Evolutionary conservation across 1,139 yeast species (phyloP).

Genomic region (Magnusiomyces clavatus): DNA sequence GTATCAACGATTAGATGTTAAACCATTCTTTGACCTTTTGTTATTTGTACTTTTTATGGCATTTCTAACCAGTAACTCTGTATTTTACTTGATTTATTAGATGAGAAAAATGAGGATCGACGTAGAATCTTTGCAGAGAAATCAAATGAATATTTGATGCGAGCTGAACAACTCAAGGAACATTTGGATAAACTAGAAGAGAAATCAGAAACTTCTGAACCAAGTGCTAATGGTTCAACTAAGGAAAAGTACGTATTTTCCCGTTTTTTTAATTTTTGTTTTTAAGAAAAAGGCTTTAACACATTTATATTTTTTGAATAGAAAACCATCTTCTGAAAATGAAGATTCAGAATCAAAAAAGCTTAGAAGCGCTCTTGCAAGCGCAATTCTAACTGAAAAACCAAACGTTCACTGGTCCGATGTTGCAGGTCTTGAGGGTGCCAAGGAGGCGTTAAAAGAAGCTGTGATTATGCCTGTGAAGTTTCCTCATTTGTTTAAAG

Average conservation of each 20-base stretch:
- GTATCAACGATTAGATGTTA: slow-evolving; percentile 13
- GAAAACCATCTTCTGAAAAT: slow-evolving; percentile 40
- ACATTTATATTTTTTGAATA: background rate
- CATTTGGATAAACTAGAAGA: slow-evolving; percentile 64
- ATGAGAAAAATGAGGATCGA: slow-evolving; percentile 85
- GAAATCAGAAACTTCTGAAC: slow-evolving; percentile 26
- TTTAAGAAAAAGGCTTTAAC: too few relatives aligned
- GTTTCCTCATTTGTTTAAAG: slow-evolving; percentile 90
- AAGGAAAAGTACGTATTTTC: slow-evolving; percentile 44
- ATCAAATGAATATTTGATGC: slow-evolving; percentile 80
- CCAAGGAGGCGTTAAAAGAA: slow-evolving; percentile 94
- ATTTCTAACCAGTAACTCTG: background rate
- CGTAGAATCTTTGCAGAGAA: slow-evolving; percentile 84
- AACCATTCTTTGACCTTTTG: background rate
- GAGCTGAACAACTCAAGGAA: slow-evolving; percentile 93
- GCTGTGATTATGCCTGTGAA: slow-evolving; percentile 93
- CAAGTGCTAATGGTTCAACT: slow-evolving; percentile 47
- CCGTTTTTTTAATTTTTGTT: background rate
- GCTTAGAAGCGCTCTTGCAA: slow-evolving; percentile 82
- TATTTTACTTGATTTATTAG: slow-evolving; percentile 16
- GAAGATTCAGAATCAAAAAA: slow-evolving; percentile 83
- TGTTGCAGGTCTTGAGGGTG: slow-evolving; percentile 90
- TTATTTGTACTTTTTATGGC: background rate
- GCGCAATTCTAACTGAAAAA: slow-evolving; percentile 84
- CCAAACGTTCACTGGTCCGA: slow-evolving; percentile 96